Conservation (phyloP, 306 rosid genomes). For the Dalbergia cultrata region DNA sequence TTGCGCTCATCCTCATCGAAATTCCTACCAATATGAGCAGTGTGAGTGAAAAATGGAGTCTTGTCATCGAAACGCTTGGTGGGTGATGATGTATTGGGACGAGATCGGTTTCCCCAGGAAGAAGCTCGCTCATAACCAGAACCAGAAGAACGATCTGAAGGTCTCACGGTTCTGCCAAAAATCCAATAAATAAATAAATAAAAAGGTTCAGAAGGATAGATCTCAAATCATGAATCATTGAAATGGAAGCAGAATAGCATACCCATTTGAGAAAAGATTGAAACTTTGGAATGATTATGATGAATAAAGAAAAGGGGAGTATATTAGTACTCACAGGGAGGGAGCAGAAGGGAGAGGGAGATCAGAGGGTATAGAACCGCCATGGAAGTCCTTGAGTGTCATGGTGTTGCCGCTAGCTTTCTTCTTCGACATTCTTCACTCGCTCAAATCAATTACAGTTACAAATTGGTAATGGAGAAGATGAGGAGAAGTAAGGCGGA, state of each 20-base stretch:
- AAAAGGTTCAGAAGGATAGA: not conserved
- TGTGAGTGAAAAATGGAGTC: slow-evolving; percentile 68
- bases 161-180: slow-evolving; percentile 62
- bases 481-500: not conserved
- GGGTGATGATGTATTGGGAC: slow-evolving; percentile 88
- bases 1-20: slow-evolving; percentile 98
- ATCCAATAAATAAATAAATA: not conserved
- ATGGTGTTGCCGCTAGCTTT: slow-evolving; percentile 86
- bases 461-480: not conserved
- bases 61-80: slow-evolving; percentile 86
- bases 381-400: slow-evolving; percentile 99
- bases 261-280: slow-evolving; percentile 28
- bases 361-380: slow-evolving; percentile 96
- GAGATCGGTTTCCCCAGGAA: slow-evolving; percentile 82
- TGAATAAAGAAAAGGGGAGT: slow-evolving; percentile 19
- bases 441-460: too few relatives aligned
- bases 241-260: not conserved
- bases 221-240: not conserved
- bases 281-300: not conserved
- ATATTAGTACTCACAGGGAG: slow-evolving; percentile 69
- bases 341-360: slow-evolving; percentile 99
- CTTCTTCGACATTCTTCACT: slow-evolving; percentile 79
- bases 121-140: slow-evolving; percentile 72
- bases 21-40: slow-evolving; percentile 86
- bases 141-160: slow-evolving; percentile 76